Evolutionary conservation across 441 rosid species (phyloP), one percentile per base, ranked within the genome.

Genomic region (Manihot esculenta): DNA sequence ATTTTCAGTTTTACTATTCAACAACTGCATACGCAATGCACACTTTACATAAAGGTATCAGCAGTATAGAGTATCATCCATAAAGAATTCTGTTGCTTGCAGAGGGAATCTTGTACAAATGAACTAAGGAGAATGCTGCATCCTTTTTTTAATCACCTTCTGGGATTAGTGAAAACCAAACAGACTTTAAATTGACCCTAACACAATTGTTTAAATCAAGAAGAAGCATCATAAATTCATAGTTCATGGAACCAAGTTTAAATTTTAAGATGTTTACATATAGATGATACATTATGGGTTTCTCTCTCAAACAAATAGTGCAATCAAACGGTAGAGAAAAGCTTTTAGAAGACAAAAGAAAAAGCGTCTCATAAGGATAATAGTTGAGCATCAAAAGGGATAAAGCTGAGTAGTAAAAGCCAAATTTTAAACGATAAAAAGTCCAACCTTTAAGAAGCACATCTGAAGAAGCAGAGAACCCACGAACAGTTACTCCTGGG

Each of bases 401-500:
- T 17, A 65, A 33, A 62, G 0, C 21, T 51, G 35, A 68, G 61
- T 71, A 63, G 26, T 27, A 61, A 53, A 74, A 69, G 62, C 62
- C 42, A 42, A 69, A 72, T 27, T 61, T 17, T 42, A 9, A 74
- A 74, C 50, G 18, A 50, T 48, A 62, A 70, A 27, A 35, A 70
- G 60, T 23, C 41, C 42, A 60, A 91, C 98, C 96, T 93, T 88
- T 91, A 70, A 84, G 86, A 73, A 87, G 71, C 51, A 81, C 76
- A 74, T 87, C 87, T 24, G 78, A 66, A 49, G 87, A 75, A 74
- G 77, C 70, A 66, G 86, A 75, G 77, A 69, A 72, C 71, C 85
- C 92, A 73, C 78, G 69, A 71, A 81, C 80, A 70, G 73, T 73
- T 23, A 71, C 21, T 17, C 76, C 64, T 72, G 82, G 75, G 76